Evolutionary conservation across 1,284 basidiomycete species (phyloP).

Genomic region (Tausonia pullulans): DNA sequence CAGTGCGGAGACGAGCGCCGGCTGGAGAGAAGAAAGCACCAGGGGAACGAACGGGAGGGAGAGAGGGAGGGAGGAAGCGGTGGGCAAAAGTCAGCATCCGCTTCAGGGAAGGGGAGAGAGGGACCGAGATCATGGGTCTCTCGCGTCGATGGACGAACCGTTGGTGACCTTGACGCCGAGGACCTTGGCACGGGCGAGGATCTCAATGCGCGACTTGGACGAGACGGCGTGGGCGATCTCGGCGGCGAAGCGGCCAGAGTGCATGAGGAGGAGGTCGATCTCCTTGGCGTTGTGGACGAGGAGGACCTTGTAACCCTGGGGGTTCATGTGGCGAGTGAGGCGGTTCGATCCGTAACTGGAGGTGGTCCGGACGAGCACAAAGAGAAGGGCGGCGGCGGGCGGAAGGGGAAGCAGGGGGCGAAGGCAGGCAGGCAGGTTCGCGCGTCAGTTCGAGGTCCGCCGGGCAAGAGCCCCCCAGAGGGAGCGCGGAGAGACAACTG

Average conservation of each 20-base stretch:
- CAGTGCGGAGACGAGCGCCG: background rate
- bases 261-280: conserved; percentile 89
- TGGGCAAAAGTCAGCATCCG: too few species aligned
- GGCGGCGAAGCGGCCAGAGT: conserved; percentile 93
- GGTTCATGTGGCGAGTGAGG: conserved; percentile 83
- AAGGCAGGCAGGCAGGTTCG: background rate
- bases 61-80: too few species aligned
- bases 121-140: background rate
- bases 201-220: conserved; percentile 87
- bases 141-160: conserved; percentile 20
- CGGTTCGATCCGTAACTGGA: conserved; percentile 42
- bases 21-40: background rate
- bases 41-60: background rate
- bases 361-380: background rate
- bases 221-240: conserved; percentile 96
- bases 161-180: conserved; percentile 55
- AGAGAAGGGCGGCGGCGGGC: background rate
- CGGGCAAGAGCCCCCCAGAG: background rate
- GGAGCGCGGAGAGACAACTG: conserved; percentile 24
- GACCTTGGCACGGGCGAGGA: conserved; percentile 80
- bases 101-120: too few species aligned
- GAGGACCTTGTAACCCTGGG: conserved; percentile 89
- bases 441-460: background rate
- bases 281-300: conserved; percentile 84
- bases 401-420: conserved; percentile 3